Evolutionary conservation across 106 monocot species (phyloP), one percentile per base, ranked within the genome.

Genomic region (Acorus calamus): DNA sequence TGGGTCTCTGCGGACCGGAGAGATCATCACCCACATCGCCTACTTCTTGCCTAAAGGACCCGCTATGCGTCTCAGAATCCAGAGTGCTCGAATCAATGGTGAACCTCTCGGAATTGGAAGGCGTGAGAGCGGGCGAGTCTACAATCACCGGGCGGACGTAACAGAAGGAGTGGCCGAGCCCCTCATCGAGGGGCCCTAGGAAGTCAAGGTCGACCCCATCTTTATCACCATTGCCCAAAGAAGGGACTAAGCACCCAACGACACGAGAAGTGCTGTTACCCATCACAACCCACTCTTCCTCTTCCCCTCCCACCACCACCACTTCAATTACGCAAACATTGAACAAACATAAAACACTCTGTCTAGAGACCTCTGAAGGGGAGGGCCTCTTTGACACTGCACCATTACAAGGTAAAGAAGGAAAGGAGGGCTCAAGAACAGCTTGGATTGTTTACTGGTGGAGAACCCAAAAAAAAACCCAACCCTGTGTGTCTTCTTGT

Each of bases 131-230:
- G 2, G 89, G 89, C 42, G 94, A 94, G 73, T 94, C 94, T 0
- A 66, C 57, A 7, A 84, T 77, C 53, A 75, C 77, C 4, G 94
- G 94, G 61, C 90, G 74, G 46, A 96, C 94, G 63, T 96, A 96
- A 52, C 94, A 96, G 80, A 96, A 96, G 55, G 94, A 96, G 65
- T 96, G 94, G 13, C 94, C 94, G 44, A 96, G 66, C 4, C 94
- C 94, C 60, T 96, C 94, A 63, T 96, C 96, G 12, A 98, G 76
- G 49, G 96, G 90, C 68, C 91, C 87, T 6, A 98, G 64, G 56
- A 98, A 91, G 14, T 98, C 96, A 51, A 98, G 63, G 66, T 85
- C 78, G 64, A 91, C 83, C 3, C 74, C 78, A 46, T 75, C 76
- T 14, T 82, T 82, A 4, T 28, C 28, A 28, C 75, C 86, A 70